Evolutionary conservation across 1,284 basidiomycete genomes (phyloP), one percentile per base, ranked within the genome.

Genomic region (Rhodotorula sp.): DNA sequence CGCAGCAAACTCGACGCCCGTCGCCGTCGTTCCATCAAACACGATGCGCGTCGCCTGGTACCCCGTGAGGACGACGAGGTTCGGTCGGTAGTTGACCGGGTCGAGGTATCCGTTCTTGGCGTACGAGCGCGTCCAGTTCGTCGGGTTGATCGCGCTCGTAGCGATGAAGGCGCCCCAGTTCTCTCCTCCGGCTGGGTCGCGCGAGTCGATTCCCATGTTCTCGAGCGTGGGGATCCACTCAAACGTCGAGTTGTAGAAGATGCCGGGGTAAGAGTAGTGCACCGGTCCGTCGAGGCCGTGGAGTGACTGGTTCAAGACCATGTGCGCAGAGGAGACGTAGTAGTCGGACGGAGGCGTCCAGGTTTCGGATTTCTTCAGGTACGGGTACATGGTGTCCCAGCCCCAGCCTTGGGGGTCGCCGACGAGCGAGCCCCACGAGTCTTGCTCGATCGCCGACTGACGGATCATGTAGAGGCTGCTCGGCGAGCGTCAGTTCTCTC

Each of bases 21-120:
- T 84, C 11, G 88, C 88, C 46, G 69, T 74, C 22, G 71, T 70
- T 15, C 65, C 68, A 55, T 67, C 69, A 77, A 90, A 90, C 54
- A 86, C 76, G 58, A 90, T 78, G 67, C 84, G 83, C n/a, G 89
- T 89, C 44, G 87, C 89, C 81, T 86, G 76, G 82, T 83, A 80
- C 46, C 81, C 81, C 0, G 84, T 84, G 30, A 88, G 81, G 68
- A 90, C 86, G 68, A 85, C 83, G 59, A 90, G 84, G 78, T 91
- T 90, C 32, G 82, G 59, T 56, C 87, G 83, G 19, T 64, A 62
- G 24, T 67, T 54, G 32, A 68, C 46, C 13, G 85, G 82, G 77
- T 89, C 87, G 76, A 90, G 85, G 82, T 90, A 90, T 2, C 85
- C 88, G 2, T 58, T 70, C 49, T 60, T 60, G 22, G 64, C 47